These are phyloP conservation scores for Podospora pseudocomata DNA, from an alignment of 495 filamentous ascomycete species.

Conservation along the genomic window DNA sequence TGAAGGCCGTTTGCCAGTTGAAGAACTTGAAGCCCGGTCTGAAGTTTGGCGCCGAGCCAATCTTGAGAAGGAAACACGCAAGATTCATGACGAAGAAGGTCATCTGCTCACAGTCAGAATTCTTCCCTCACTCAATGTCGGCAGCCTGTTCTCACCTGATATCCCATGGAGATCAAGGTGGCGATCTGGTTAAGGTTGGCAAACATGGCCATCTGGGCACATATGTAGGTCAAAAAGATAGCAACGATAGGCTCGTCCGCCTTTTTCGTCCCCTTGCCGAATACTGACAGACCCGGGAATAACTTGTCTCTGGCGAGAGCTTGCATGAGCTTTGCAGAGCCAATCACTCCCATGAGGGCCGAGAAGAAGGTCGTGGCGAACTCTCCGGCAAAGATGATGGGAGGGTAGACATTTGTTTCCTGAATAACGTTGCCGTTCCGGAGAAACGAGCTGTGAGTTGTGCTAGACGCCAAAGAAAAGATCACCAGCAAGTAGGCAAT, in stretches of 20 bases:
- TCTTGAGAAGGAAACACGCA: slow-evolving; percentile 82
- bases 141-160: slow-evolving; percentile 55
- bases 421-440: slow-evolving; percentile 76
- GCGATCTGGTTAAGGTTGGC: slow-evolving; percentile 86
- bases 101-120: slow-evolving; percentile 38
- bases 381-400: slow-evolving; percentile 74
- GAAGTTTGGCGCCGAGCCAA: slow-evolving; percentile 91
- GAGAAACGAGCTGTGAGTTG: slow-evolving; percentile 69
- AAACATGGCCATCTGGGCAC: slow-evolving; percentile 77
- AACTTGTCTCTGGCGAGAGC: slow-evolving; percentile 78
- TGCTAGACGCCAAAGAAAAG: slow-evolving; percentile 73
- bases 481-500: slow-evolving; percentile 73
- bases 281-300: slow-evolving; percentile 69
- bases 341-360: slow-evolving; percentile 80
- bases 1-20: slow-evolving; percentile 76
- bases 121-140: slow-evolving; percentile 1
- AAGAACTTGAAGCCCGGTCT: slow-evolving; percentile 85
- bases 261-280: slow-evolving; percentile 70
- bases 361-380: slow-evolving; percentile 82
- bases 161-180: slow-evolving; percentile 84
- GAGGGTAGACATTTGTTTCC: slow-evolving; percentile 67
- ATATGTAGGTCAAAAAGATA: slow-evolving; percentile 70
- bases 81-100: slow-evolving; percentile 77
- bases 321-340: slow-evolving; percentile 82
- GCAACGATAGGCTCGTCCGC: slow-evolving; percentile 75